Conservation (phyloP, 805 yeast species). For the Yamadazyma nakazawae region DNA sequence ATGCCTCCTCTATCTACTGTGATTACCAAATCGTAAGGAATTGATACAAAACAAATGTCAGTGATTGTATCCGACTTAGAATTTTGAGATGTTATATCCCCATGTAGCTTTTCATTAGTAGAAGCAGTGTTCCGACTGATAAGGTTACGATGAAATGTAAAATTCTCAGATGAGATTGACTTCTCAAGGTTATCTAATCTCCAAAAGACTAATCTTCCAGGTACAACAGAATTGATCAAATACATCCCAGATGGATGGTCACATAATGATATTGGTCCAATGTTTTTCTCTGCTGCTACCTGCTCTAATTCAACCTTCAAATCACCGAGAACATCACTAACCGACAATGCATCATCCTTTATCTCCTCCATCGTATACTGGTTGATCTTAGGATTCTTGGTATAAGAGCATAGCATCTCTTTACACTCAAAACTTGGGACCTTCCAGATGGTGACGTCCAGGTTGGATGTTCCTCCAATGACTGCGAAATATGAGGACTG, state of each 20-base stretch:
- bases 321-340: slow-evolving; percentile 9
- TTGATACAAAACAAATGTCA: slow-evolving; percentile 42
- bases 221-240: slow-evolving; percentile 6
- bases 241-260: slow-evolving; percentile 7
- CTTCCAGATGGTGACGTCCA: slow-evolving; percentile 73
- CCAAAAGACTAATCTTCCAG: slow-evolving; percentile 11
- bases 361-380: slow-evolving; percentile 24
- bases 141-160: slow-evolving; percentile 7
- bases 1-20: slow-evolving; percentile 67
- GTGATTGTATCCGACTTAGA: slow-evolving; percentile 31
- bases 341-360: slow-evolving; percentile 12
- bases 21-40: slow-evolving; percentile 59
- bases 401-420: slow-evolving; percentile 20
- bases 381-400: slow-evolving; percentile 10
- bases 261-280: slow-evolving; percentile 1
- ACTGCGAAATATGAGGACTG: slow-evolving; percentile 12
- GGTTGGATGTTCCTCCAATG: slow-evolving; percentile 47
- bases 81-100: not conserved
- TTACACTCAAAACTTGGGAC: slow-evolving; percentile 60
- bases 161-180: slow-evolving; percentile 5
- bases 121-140: slow-evolving; percentile 5
- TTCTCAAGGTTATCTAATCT: slow-evolving; percentile 11
- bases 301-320: slow-evolving; percentile 9
- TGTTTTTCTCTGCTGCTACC: slow-evolving; percentile 4
- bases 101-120: slow-evolving; percentile 8